Evolutionary conservation across 2,329 filamentous ascomycete genomes (phyloP).

Genomic region (Botrytis byssoidea): DNA sequence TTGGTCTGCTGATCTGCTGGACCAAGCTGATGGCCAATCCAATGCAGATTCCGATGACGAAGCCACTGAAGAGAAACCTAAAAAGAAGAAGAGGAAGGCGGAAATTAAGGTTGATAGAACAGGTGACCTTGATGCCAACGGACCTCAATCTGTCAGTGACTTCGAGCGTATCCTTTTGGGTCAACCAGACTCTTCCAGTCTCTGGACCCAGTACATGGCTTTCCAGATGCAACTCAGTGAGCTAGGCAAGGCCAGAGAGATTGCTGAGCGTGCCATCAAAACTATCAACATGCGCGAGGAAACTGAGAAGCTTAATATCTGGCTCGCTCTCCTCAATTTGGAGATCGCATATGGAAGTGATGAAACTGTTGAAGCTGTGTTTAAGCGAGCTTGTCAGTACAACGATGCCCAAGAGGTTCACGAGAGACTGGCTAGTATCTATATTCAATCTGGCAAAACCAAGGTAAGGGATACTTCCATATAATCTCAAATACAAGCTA

Average conservation of each 20-base stretch:
- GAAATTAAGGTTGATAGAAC: constrained; percentile 85
- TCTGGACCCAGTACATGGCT: constrained; percentile 99
- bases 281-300: constrained; percentile 91
- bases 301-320: constrained; percentile 89
- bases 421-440: constrained; percentile 87
- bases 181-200: constrained; percentile 85
- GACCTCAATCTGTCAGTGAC: constrained; percentile 85
- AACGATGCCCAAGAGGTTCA: constrained; percentile 90
- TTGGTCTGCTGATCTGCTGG: constrained; percentile 74
- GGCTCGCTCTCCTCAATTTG: constrained; percentile 91
- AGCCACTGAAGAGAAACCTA: constrained; percentile 44
- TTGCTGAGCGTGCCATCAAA: constrained; percentile 85
- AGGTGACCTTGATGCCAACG: constrained; percentile 84
- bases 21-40: constrained; percentile 45
- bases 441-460: constrained; percentile 85
- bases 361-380: constrained; percentile 77
- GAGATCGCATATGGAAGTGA: constrained; percentile 88
- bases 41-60: constrained; percentile 48
- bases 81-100: constrained; percentile 70
- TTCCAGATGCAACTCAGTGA: constrained; percentile 94
- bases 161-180: constrained; percentile 91
- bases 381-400: constrained; percentile 89
- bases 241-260: constrained; percentile 79
- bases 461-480: constrained; percentile 57
- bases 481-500: constrained; percentile 26